A percentile compares a stretch with the other conserved stretches of the same genome.
phyloP scores from a whole-genome alignment of 2,329 filamentous ascomycete species.

The Fusarium sp. region DNA sequence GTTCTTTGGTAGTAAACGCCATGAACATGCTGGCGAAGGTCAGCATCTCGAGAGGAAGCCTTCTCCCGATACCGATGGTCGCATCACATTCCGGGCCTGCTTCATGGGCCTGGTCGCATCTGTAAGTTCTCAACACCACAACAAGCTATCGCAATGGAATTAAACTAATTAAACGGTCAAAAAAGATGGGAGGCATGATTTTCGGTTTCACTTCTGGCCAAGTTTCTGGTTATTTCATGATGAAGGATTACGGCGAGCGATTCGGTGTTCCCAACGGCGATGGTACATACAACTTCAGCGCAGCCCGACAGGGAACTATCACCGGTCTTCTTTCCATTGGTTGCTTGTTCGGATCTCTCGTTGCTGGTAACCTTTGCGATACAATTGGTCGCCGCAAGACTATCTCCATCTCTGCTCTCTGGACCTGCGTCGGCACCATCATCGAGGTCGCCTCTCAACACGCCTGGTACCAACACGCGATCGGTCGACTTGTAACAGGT shows the following conservation, averaged over 20 bases:
- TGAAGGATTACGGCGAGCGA: constrained; percentile 66
- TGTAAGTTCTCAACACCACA: background rate
- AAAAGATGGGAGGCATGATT: constrained; percentile 61
- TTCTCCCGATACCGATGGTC: constrained; percentile 39
- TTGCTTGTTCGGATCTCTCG: constrained; percentile 67
- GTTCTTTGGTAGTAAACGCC: constrained; percentile 35
- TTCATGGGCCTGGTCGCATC: constrained; percentile 64
- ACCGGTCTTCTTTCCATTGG: constrained; percentile 72
- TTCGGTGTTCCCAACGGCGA: constrained; percentile 60
- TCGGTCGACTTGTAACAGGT: constrained; percentile 74
- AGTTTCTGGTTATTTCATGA: constrained; percentile 71
- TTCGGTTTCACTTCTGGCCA: constrained; percentile 70
- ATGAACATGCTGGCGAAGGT: constrained; percentile 33
- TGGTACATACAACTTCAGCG: constrained; percentile 62
- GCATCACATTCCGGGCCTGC: constrained; percentile 56
- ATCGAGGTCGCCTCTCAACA: constrained; percentile 69
- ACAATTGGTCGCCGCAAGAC: constrained; percentile 69
- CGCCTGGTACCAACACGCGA: constrained; percentile 72
- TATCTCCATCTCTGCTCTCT: constrained; percentile 71
- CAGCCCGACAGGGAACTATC: constrained; percentile 70
- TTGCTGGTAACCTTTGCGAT: constrained; percentile 71
- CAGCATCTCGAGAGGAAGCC: constrained; percentile 37
- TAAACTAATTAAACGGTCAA: background rate
- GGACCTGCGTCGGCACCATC: constrained; percentile 72
- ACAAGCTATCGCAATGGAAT: background rate